Evolutionary conservation across 192 early-diverging fungal species (phyloP).

Genomic region (Coemansia asiatica): DNA sequence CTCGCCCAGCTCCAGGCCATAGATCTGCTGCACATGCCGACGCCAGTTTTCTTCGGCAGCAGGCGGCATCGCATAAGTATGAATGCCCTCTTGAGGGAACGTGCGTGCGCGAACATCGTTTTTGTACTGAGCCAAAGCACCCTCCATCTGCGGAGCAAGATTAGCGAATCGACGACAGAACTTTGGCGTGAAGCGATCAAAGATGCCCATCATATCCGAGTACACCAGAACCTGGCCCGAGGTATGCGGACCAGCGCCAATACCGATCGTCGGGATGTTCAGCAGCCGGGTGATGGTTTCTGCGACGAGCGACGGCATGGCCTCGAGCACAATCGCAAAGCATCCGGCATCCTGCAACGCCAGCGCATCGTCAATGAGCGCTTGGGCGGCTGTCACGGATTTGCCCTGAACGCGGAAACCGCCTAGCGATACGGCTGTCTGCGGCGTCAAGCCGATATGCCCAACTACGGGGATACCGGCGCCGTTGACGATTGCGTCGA

Average conservation of each 20-base stretch:
- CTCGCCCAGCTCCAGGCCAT: constrained; percentile 34
- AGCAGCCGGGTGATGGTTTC: constrained; percentile 77
- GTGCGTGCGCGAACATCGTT: constrained; percentile 70
- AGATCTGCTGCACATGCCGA: constrained; percentile 35
- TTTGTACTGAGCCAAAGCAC: constrained; percentile 71
- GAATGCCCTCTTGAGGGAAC: constrained; percentile 73
- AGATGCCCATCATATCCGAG: constrained; percentile 89
- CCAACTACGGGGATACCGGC: constrained; percentile 94
- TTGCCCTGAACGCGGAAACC: constrained; percentile 94
- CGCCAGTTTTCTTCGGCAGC: constrained; percentile 49
- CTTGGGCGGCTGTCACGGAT: constrained; percentile 71
- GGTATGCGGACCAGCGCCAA: constrained; percentile 84
- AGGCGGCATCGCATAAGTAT: constrained; percentile 69
- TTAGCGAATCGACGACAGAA: constrained; percentile 89
- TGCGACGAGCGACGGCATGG: constrained; percentile 88
- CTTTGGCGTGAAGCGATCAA: constrained; percentile 88
- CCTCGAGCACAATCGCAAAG: constrained; percentile 89
- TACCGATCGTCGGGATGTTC: constrained; percentile 91
- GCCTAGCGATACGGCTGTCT: constrained; percentile 80
- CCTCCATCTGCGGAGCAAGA: constrained; percentile 70
- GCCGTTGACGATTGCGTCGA: constrained; percentile 68
- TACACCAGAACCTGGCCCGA: constrained; percentile 95
- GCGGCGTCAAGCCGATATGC: constrained; percentile 95
- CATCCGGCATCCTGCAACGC: constrained; percentile 90
- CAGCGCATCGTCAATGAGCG: constrained; percentile 81